Evolutionary conservation across 2,329 filamentous ascomycete genomes (phyloP), one percentile per base, ranked within the genome.

Genomic region (Arthrobotrys sinensis): DNA sequence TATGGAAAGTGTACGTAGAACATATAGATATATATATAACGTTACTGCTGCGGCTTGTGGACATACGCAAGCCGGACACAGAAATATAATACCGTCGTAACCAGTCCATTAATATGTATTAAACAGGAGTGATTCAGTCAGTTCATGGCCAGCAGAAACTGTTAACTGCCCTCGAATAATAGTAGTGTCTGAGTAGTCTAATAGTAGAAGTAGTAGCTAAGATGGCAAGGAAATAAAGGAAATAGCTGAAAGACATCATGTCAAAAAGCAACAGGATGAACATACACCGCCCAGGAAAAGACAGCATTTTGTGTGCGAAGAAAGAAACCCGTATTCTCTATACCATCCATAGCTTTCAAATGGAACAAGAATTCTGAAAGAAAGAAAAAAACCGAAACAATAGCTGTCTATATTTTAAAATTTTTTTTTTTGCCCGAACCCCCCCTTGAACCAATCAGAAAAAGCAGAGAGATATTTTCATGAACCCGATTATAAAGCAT

Each of bases 61-160:
- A 28, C 24, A 28, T 55, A 36, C n/a, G n/a, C 32, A 38, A 28
- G 24, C 24, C 24, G 24, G 24, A 28, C 24, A 28, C 24, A 28
- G 24, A 28, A 28, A 28, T 28, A 28, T 4, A 28, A 4, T 28
- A 2, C 24, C 11, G 28, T 19, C 12, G 12, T 16, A 52, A 32
- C 24, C 50, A 16, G 24, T 16, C 14, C 52, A 38, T 40, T 43
- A 28, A 43, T 60, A 11, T 40, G 36, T 64, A 65, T 64, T 38
- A 57, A 53, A 63, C 63, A 70, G 32, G 32, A 57, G 53, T n/a
- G 36, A 50, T 21, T 28, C 3, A 28, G 32, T 43, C 55, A 40
- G 38, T 45, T 48, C 36, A 43, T 60, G 36, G 36, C 55, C 66
- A 66, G 66, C 60, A 65, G 65, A 71, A 77, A 60, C 73, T 60